phyloP scores from a whole-genome alignment of 768 basidiomycete species.

The Mrakia gelida region DNA sequence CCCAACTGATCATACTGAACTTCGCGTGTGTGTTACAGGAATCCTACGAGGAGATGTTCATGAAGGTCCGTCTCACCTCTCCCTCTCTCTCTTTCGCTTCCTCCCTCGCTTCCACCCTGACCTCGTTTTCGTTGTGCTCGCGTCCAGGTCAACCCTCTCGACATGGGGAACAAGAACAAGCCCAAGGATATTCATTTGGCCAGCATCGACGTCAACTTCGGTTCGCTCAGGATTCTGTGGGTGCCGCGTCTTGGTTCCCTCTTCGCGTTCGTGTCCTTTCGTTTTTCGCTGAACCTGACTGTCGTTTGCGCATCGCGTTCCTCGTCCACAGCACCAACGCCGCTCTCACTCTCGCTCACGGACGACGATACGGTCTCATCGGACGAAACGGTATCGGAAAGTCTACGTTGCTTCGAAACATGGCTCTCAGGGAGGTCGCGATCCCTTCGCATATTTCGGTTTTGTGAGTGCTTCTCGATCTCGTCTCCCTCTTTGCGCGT shows the following conservation, averaged over 20 bases:
- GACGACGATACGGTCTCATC: slow-evolving; percentile 85
- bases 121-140: not conserved
- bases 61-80: slow-evolving; percentile 60
- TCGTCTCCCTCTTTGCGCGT: not conserved
- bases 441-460: slow-evolving; percentile 94
- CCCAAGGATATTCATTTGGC: slow-evolving; percentile 94
- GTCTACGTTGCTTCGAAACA: slow-evolving; percentile 88
- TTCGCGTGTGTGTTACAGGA: slow-evolving; percentile 56
- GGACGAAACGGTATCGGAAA: slow-evolving; percentile 94
- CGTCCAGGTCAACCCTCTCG: slow-evolving; percentile 80
- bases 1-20: not conserved
- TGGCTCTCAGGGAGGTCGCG: slow-evolving; percentile 89
- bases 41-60: slow-evolving; percentile 97
- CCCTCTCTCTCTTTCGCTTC: not conserved
- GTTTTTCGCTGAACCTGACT: slow-evolving; percentile 24
- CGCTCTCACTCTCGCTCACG: slow-evolving; percentile 77
- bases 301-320: slow-evolving; percentile 20
- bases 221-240: slow-evolving; percentile 85
- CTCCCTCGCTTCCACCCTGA: too few species aligned
- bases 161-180: slow-evolving; percentile 76
- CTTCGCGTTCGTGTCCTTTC: slow-evolving; percentile 38
- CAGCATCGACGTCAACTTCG: slow-evolving; percentile 94
- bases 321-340: slow-evolving; percentile 70
- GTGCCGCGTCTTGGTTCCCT: slow-evolving; percentile 8
- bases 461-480: slow-evolving; percentile 46